Percentiles rank a stretch among this genome's conserved stretches.
These are phyloP conservation scores for Daldinia sp. DNA, from an alignment of 2,329 filamentous ascomycete species.

Conservation along the genomic window DNA sequence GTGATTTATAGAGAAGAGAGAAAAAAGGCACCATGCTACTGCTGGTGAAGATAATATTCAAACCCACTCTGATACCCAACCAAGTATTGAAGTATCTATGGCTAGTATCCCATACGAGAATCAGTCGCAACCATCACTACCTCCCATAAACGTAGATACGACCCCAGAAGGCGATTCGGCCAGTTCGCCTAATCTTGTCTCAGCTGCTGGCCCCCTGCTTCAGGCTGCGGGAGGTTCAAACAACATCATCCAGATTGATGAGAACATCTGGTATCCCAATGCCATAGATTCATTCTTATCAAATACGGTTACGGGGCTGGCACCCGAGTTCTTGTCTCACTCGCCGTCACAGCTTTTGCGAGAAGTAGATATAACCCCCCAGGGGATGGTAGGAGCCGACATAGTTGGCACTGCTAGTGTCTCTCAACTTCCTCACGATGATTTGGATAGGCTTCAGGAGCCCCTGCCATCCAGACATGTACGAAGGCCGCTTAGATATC, in stretches of 20 bases:
- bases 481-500: constrained; percentile 5
- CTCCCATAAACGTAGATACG: background rate
- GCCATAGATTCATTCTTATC: background rate
- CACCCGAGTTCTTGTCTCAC: background rate
- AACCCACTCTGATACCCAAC: background rate
- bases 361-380: background rate
- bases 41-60: background rate
- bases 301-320: background rate
- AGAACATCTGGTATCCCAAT: constrained; percentile 1
- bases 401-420: background rate
- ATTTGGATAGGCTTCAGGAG: background rate
- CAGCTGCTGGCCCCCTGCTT: background rate
- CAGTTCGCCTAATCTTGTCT: background rate
- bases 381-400: background rate
- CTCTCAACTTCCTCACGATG: background rate
- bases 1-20: constrained; percentile 16
- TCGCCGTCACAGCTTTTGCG: constrained; percentile 5
- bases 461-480: background rate
- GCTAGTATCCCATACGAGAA: background rate
- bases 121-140: background rate
- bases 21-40: background rate
- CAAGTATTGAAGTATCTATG: background rate
- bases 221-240: background rate
- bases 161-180: background rate
- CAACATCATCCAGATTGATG: background rate